phyloP scores from a whole-genome alignment of 192 early-diverging fungal species.

The Rhizoclosmatium globosum region DNA sequence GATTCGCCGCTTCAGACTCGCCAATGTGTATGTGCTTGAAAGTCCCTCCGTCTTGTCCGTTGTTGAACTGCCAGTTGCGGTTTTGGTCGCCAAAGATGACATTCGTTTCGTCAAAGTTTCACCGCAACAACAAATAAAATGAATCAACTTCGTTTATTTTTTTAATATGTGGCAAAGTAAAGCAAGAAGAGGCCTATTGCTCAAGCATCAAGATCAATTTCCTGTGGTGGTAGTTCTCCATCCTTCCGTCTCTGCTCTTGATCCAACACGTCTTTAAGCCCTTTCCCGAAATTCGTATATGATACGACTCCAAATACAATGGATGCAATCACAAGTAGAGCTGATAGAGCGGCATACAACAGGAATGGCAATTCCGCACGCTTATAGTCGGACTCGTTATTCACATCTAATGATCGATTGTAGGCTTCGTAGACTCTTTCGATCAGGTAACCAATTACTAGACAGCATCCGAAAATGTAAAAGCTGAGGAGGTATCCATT shows the following conservation, averaged over 20 bases:
- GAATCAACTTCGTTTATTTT: too few relatives aligned
- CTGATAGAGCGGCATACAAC: slow-evolving; percentile 11
- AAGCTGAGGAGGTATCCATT: background rate
- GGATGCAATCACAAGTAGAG: background rate
- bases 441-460: slow-evolving; percentile 22
- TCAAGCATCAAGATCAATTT: slow-evolving; percentile 19
- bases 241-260: background rate
- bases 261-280: slow-evolving; percentile 10
- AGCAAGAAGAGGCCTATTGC: too few relatives aligned
- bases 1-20: background rate
- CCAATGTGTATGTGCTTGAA: too few relatives aligned
- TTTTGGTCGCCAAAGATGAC: too few relatives aligned
- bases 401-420: background rate
- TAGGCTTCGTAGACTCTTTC: slow-evolving; percentile 21
- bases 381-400: background rate
- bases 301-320: background rate
- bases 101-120: too few relatives aligned
- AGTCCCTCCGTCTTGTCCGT: too few relatives aligned
- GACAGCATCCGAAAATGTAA: slow-evolving; percentile 16
- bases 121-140: too few relatives aligned
- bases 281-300: slow-evolving; percentile 9
- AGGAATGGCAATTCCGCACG: slow-evolving; percentile 25
- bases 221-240: background rate
- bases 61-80: too few relatives aligned
- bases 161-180: too few relatives aligned